Evolutionary conservation across 73 alveolate species (phyloP).

Genomic region (Tetrahymena elliotti): DNA sequence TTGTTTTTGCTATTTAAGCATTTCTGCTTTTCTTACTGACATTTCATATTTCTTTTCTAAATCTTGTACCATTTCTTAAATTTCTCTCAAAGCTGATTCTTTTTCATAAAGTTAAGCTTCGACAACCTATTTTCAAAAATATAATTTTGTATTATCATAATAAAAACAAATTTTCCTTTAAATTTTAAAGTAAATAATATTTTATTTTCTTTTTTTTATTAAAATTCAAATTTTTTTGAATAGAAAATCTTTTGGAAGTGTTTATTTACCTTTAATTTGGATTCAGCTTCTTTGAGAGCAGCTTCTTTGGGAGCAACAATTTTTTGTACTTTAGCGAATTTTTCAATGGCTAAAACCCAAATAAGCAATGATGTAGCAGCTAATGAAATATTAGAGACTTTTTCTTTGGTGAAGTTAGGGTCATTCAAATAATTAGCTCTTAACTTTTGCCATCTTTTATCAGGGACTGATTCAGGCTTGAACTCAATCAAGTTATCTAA

Average conservation of each 20-base stretch:
- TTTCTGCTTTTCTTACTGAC: constrained; percentile 80
- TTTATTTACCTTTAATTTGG: constrained; percentile 61
- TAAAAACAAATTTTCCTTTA: background rate
- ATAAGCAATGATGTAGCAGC: constrained; percentile 72
- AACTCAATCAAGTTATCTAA: constrained; percentile 59
- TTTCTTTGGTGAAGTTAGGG: constrained; percentile 65
- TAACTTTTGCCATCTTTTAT: constrained; percentile 52
- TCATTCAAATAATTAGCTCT: constrained; percentile 52
- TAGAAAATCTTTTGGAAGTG: too few relatives aligned
- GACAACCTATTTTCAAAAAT: constrained; percentile 29
- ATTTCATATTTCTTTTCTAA: constrained; percentile 79
- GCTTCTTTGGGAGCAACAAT: constrained; percentile 96
- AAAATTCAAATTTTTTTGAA: too few relatives aligned
- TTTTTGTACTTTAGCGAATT: constrained; percentile 76
- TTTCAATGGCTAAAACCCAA: constrained; percentile 89
- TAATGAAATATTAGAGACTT: constrained; percentile 53
- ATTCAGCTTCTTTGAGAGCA: constrained; percentile 87
- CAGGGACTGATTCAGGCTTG: constrained; percentile 75
- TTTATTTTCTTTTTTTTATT: too few relatives aligned
- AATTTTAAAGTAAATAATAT: too few relatives aligned
- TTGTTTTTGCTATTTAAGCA: constrained; percentile 74
- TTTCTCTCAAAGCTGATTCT: constrained; percentile 81
- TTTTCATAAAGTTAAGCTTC: constrained; percentile 71
- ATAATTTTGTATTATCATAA: background rate
- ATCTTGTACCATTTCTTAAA: constrained; percentile 72